A percentile compares a stretch with the other conserved stretches of the same genome.
phyloP scores from a whole-genome alignment of 208 protist species.

The Wallacemonas sp. region DNA sequence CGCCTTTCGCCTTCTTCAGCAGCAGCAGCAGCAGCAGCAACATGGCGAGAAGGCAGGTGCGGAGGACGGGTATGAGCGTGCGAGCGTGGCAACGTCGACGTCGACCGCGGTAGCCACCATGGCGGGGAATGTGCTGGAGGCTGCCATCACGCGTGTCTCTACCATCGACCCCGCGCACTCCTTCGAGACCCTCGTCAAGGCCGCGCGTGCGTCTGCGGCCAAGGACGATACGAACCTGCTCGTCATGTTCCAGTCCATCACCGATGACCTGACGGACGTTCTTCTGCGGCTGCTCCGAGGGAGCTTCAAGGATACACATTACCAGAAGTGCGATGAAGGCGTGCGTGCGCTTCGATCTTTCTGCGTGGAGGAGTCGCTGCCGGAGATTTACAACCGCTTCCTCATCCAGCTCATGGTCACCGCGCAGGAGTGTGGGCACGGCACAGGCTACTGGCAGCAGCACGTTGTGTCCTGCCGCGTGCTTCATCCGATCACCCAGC shows the following conservation, averaged over 20 bases:
- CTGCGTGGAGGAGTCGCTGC: slow-evolving; percentile 66
- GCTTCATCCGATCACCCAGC: slow-evolving; percentile 40
- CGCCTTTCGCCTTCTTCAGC: slow-evolving; percentile 1
- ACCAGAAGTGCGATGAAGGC: slow-evolving; percentile 72
- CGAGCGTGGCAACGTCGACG: slow-evolving; percentile 12
- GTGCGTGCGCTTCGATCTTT: slow-evolving; percentile 57
- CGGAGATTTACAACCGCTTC: slow-evolving; percentile 76
- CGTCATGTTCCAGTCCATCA: slow-evolving; percentile 35
- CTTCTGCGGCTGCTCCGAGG: slow-evolving; percentile 61
- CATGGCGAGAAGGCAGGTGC: background rate
- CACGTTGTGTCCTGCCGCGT: slow-evolving; percentile 17
- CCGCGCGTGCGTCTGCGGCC: background rate
- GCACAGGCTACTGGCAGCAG: slow-evolving; percentile 32
- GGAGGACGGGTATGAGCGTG: background rate
- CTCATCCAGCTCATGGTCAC: slow-evolving; percentile 51
- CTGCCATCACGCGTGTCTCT: slow-evolving; percentile 23
- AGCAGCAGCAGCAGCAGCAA: background rate
- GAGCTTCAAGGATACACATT: slow-evolving; percentile 59
- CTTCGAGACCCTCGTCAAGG: slow-evolving; percentile 40
- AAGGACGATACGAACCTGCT: slow-evolving; percentile 11
- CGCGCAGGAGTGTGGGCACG: slow-evolving; percentile 28
- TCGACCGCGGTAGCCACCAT: slow-evolving; percentile 3
- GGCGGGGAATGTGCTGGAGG: background rate
- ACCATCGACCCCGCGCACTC: slow-evolving; percentile 45
- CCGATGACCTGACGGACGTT: slow-evolving; percentile 58